phyloP scores from a whole-genome alignment of 208 protist species.

The Willaertia magna region DNA sequence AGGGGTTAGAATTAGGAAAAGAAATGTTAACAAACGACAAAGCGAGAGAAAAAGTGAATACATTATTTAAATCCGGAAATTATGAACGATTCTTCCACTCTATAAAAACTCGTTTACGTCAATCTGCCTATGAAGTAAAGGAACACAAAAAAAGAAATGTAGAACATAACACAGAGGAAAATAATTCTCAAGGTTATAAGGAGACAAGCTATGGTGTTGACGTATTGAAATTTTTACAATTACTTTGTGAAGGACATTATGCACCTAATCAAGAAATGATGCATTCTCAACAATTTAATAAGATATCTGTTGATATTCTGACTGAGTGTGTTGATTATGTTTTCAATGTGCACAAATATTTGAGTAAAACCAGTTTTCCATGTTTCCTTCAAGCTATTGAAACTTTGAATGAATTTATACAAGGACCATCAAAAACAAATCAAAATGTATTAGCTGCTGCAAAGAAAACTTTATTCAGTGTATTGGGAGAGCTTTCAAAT shows the following conservation, averaged over 20 bases:
- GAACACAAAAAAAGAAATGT: neutral
- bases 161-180: neutral
- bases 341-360: neutral
- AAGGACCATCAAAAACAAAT: neutral
- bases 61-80: neutral
- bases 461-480: neutral
- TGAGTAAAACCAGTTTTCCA: neutral
- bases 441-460: neutral
- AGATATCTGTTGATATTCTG: constrained; percentile 46
- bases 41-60: neutral
- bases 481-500: neutral
- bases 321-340: constrained; percentile 15
- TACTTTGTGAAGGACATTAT: constrained; percentile 50
- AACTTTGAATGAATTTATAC: neutral
- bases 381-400: neutral
- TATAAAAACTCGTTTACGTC: neutral
- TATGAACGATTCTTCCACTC: neutral
- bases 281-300: constrained; percentile 42
- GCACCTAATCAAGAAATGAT: constrained; percentile 45
- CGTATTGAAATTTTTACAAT: constrained; percentile 42
- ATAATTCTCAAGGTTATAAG: neutral
- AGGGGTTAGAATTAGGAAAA: neutral
- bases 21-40: neutral
- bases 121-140: neutral
- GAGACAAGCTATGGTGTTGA: neutral